These are phyloP conservation scores for Epichloe gansuensis DNA, from an alignment of 2,329 filamentous ascomycete genomes.

Conservation along the genomic window DNA sequence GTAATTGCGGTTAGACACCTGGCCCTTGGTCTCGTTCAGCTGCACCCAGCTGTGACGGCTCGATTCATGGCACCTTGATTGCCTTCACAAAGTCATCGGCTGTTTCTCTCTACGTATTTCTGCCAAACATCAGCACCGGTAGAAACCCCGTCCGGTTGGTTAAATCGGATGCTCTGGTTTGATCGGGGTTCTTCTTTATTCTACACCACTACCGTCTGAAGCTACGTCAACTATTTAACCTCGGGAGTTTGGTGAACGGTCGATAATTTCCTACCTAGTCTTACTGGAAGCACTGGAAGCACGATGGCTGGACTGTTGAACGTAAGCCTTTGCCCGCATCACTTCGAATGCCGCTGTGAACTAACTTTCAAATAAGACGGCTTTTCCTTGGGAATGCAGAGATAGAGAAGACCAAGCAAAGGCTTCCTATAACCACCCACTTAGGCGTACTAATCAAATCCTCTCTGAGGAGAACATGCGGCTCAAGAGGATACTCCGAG, in stretches of 20 bases:
- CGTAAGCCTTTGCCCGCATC: neutral
- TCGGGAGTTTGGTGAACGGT: neutral
- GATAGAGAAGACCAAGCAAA: slow-evolving; percentile 40
- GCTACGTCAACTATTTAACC: neutral
- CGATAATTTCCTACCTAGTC: neutral
- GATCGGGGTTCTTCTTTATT: neutral
- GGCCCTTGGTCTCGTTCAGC: neutral
- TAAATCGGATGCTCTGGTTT: no score
- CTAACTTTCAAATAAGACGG: slow-evolving; percentile 12
- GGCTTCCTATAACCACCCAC: slow-evolving; percentile 33
- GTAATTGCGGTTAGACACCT: neutral
- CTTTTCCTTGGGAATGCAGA: slow-evolving; percentile 37
- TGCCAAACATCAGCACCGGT: neutral
- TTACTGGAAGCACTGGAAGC: neutral
- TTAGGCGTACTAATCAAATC: slow-evolving; percentile 33
- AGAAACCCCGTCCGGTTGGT: neutral
- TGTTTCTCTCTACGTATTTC: no score
- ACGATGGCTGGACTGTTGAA: neutral
- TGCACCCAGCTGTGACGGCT: neutral
- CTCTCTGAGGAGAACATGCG: slow-evolving; percentile 36
- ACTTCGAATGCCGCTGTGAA: neutral
- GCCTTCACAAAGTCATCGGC: neutral
- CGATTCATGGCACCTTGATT: neutral
- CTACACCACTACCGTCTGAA: neutral
- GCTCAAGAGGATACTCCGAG: slow-evolving; percentile 38